A percentile compares a stretch with the other conserved stretches of the same genome.
These are phyloP conservation scores for Juncus inflexus DNA, from an alignment of 176 grass and related monocot species.

Conservation along the genomic window DNA sequence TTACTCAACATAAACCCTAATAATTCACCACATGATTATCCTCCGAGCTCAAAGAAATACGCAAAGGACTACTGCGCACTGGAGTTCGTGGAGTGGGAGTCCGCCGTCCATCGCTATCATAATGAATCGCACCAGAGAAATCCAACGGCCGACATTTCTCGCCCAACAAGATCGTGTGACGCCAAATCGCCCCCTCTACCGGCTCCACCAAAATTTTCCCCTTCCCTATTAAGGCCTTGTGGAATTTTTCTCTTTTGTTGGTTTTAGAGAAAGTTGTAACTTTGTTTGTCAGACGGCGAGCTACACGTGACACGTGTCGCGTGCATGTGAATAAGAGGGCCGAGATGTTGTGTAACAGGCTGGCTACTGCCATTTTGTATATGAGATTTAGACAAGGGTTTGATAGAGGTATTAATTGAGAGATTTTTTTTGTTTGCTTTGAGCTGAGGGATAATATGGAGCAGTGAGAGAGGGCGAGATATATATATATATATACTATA, in stretches of 20 bases:
- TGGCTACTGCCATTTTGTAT: conserved; percentile 29
- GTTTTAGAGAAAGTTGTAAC: neutral
- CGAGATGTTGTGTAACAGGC: conserved; percentile 17
- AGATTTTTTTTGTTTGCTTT: too few species aligned
- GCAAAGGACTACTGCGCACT: conserved; percentile 11
- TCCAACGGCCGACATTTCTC: conserved; percentile 57
- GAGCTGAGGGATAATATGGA: neutral
- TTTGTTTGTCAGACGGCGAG: neutral
- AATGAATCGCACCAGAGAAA: conserved; percentile 56
- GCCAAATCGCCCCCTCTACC: conserved; percentile 39
- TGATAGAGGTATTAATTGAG: neutral
- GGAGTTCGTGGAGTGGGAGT: conserved; percentile 23
- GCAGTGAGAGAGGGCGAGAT: neutral
- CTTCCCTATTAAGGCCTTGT: too few species aligned
- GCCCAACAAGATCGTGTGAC: conserved; percentile 50
- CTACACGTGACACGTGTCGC: conserved; percentile 20
- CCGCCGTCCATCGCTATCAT: conserved; percentile 42
- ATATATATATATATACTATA: conserved; percentile 15
- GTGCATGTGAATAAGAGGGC: conserved; percentile 30
- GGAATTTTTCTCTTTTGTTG: conserved; percentile 3
- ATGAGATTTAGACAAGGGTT: neutral
- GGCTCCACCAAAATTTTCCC: neutral
- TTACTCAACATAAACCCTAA: too few species aligned
- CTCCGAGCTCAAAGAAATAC: neutral
- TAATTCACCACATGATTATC: neutral